phyloP scores from a whole-genome alignment of 2,329 filamentous ascomycete species.

The Chalaropsis thielavioides region DNA sequence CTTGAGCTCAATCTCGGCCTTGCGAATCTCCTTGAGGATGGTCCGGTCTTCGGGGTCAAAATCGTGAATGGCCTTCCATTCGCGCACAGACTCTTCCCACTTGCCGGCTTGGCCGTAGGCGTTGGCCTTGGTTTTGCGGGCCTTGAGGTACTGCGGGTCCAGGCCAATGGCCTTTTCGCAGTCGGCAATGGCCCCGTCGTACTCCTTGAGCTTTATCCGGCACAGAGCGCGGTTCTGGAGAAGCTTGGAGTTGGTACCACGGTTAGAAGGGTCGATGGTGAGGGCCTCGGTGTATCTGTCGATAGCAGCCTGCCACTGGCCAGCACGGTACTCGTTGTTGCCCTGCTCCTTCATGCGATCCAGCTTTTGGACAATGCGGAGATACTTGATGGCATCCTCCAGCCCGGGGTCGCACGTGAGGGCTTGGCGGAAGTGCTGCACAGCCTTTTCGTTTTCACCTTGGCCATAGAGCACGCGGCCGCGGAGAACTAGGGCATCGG shows the following conservation, averaged over 20 bases:
- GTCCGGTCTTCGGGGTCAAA: slow-evolving; percentile 66
- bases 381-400: slow-evolving; percentile 72
- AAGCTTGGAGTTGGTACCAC: slow-evolving; percentile 86
- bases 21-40: slow-evolving; percentile 71
- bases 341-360: slow-evolving; percentile 90
- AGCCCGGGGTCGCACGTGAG: slow-evolving; percentile 85
- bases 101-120: slow-evolving; percentile 70
- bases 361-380: slow-evolving; percentile 80
- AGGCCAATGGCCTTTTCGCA: slow-evolving; percentile 72
- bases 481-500: slow-evolving; percentile 80
- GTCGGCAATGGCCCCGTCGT: slow-evolving; percentile 65
- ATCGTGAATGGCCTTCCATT: slow-evolving; percentile 78
- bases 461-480: slow-evolving; percentile 78
- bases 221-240: slow-evolving; percentile 86
- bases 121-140: slow-evolving; percentile 85
- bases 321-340: slow-evolving; percentile 77
- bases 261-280: slow-evolving; percentile 73
- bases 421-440: slow-evolving; percentile 83
- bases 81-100: slow-evolving; percentile 83
- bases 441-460: slow-evolving; percentile 88
- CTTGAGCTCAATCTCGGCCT: slow-evolving; percentile 89
- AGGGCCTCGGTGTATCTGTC: slow-evolving; percentile 74
- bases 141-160: slow-evolving; percentile 76
- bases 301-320: slow-evolving; percentile 64
- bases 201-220: slow-evolving; percentile 70